These are phyloP conservation scores for Schizonepeta tenuifolia DNA, from an alignment of 257 asterid species.

Conservation along the genomic window DNA sequence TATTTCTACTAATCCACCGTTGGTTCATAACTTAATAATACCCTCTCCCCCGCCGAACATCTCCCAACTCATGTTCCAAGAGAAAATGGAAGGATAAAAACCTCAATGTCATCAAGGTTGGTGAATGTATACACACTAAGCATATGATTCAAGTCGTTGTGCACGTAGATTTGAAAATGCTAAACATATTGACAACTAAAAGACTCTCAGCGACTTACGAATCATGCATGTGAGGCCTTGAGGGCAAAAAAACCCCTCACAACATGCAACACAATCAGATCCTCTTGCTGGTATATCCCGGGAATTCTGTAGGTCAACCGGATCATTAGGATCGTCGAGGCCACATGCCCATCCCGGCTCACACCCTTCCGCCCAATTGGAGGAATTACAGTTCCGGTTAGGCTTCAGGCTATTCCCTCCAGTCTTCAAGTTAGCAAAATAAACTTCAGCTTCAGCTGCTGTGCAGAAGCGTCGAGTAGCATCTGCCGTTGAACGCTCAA, in stretches of 20 bases:
- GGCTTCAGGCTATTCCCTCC: constrained; percentile 50
- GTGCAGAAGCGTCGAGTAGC: constrained; percentile 68
- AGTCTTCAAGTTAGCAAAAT: constrained; percentile 53
- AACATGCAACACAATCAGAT: constrained; percentile 69
- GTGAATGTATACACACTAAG: background rate
- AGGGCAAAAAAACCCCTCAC: constrained; percentile 93
- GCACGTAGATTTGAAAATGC: background rate
- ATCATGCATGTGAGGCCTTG: constrained; percentile 91
- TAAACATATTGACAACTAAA: constrained; percentile 11
- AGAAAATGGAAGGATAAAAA: background rate
- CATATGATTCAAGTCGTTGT: background rate
- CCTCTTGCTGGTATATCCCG: constrained; percentile 64
- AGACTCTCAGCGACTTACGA: constrained; percentile 55
- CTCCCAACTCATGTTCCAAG: background rate
- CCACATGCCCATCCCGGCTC: constrained; percentile 96
- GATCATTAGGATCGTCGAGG: constrained; percentile 48
- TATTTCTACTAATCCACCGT: background rate
- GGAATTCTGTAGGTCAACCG: constrained; percentile 40
- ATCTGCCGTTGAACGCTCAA: constrained; percentile 46
- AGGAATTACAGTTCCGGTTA: constrained; percentile 74
- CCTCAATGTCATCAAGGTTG: background rate
- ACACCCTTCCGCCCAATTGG: constrained; percentile 74
- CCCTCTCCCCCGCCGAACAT: background rate
- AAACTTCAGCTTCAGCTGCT: constrained; percentile 68
- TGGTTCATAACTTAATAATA: too few relatives aligned